These are phyloP conservation scores for Silene vulgaris DNA, from an alignment of 179 eudicot species.

Conservation along the genomic window DNA sequence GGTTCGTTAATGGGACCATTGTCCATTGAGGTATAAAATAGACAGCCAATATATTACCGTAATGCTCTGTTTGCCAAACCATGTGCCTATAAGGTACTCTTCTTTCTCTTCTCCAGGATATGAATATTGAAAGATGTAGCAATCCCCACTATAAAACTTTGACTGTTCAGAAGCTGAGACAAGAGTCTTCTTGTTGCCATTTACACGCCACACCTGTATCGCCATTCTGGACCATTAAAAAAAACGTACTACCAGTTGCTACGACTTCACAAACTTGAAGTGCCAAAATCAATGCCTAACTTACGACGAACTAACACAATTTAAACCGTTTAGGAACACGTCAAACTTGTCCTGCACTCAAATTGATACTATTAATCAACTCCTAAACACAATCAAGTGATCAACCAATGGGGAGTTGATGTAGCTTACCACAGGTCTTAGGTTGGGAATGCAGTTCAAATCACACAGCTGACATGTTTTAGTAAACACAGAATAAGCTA, in stretches of 20 bases:
- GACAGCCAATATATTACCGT: slow-evolving; percentile 39
- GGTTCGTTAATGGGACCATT: slow-evolving; percentile 2
- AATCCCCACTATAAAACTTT: slow-evolving; percentile 88
- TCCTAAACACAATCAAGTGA: neutral
- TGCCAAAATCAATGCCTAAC: neutral
- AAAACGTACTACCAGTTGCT: neutral
- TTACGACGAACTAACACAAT: neutral
- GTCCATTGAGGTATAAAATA: neutral
- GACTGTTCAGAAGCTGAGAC: slow-evolving; percentile 64
- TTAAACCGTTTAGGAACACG: neutral
- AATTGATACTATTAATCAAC: neutral
- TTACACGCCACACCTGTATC: slow-evolving; percentile 87
- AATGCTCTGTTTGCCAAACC: slow-evolving; percentile 88
- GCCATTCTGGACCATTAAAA: slow-evolving; percentile 15
- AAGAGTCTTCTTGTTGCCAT: slow-evolving; percentile 58
- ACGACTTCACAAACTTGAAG: neutral
- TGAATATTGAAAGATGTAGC: slow-evolving; percentile 87
- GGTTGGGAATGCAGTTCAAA: neutral
- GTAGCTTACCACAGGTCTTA: neutral
- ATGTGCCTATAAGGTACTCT: slow-evolving; percentile 83
- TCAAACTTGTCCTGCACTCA: neutral
- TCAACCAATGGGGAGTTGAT: neutral
- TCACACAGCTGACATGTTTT: neutral
- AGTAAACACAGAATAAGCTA: neutral
- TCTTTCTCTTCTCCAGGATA: slow-evolving; percentile 83